Percentiles rank a stretch among this genome's conserved stretches.
Evolutionary conservation across 2,329 filamentous ascomycete genomes (phyloP).

Genomic region (Cryphonectria carpinicola): DNA sequence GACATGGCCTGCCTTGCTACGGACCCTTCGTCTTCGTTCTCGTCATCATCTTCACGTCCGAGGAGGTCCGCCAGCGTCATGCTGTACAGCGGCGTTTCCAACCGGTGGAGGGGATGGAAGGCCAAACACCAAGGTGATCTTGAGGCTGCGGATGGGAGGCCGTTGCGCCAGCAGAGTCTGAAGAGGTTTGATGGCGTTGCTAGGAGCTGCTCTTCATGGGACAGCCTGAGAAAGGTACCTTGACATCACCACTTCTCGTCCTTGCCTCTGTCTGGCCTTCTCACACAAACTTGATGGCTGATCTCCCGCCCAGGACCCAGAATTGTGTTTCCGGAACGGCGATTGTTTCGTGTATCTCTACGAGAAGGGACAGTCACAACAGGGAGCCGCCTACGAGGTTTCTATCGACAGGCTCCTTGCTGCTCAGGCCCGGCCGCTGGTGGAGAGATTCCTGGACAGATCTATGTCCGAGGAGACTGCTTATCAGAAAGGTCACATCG

Average conservation of each 20-base stretch:
- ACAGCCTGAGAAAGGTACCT: slow-evolving; percentile 53
- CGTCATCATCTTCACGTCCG: slow-evolving; percentile 12
- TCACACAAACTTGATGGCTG: not conserved
- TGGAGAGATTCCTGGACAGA: slow-evolving; percentile 54
- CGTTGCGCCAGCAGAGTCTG: slow-evolving; percentile 38
- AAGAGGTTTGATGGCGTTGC: slow-evolving; percentile 57
- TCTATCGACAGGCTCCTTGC: slow-evolving; percentile 61
- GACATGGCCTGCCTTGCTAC: slow-evolving; percentile 19
- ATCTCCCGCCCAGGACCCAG: slow-evolving; percentile 60
- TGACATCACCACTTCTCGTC: not conserved
- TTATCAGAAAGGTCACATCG: slow-evolving; percentile 42
- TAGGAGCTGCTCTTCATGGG: slow-evolving; percentile 49
- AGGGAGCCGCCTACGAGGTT: slow-evolving; percentile 70
- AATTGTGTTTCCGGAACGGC: slow-evolving; percentile 69
- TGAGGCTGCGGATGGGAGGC: slow-evolving; percentile 34
- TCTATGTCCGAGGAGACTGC: slow-evolving; percentile 35
- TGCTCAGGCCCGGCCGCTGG: slow-evolving; percentile 62
- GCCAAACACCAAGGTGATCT: slow-evolving; percentile 39
- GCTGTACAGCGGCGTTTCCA: slow-evolving; percentile 42
- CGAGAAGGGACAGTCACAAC: slow-evolving; percentile 63
- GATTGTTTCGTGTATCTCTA: slow-evolving; percentile 74
- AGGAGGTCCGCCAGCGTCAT: slow-evolving; percentile 26
- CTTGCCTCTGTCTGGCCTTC: not conserved
- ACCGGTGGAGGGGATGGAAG: slow-evolving; percentile 42
- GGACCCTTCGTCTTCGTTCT: slow-evolving; percentile 7